Evolutionary conservation across 768 basidiomycete genomes (phyloP), one percentile per base, ranked within the genome.

Genomic region (Psilocybe cubensis): DNA sequence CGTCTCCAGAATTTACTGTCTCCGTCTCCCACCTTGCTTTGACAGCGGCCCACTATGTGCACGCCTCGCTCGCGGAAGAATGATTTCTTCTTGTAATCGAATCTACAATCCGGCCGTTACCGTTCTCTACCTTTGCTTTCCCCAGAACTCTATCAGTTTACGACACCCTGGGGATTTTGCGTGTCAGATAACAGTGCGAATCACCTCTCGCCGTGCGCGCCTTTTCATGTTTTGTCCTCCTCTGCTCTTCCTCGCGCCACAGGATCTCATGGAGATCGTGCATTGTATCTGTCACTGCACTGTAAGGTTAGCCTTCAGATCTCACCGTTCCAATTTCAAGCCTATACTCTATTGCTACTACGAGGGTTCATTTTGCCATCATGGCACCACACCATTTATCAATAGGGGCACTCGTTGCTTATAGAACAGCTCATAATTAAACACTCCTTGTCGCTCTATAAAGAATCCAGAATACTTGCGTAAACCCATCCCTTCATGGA

Each of bases 151-250:
- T 27, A 45, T 55, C 43, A 51, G n/a, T 40, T 54, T 45, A 52
- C 54, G 44, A 52, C 41, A 44, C 43, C 54, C 42, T 55, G 44
- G 49, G 49, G 58, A 49, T 45, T 33, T 44, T 35, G 38, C 23
- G 48, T 56, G 54, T 52, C 54, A 56, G 56, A 52, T 47, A 56
- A 55, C 49, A 50, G 46, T 59, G 47, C 48, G 52, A 54, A 45
- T 51, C 43, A 42, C 33, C 49, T 18, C 28, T 33, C 43, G 35
- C 28, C 35, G 28, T 33, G 29, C 48, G 14, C 47, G 31, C 21
- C 53, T 40, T 55, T 55, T 55, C 49, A 59, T 51, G 53, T 59
- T 51, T 35, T 31, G 24, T 20, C 23, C 46, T 28, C 17, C 23
- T n/a, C n/a, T 52, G 38, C 20, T 33, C 31, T 46, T 46, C 53